A percentile compares a stretch with the other conserved stretches of the same genome.
phyloP scores from a whole-genome alignment of 805 yeast genomes.

The Pichia manshurica region DNA sequence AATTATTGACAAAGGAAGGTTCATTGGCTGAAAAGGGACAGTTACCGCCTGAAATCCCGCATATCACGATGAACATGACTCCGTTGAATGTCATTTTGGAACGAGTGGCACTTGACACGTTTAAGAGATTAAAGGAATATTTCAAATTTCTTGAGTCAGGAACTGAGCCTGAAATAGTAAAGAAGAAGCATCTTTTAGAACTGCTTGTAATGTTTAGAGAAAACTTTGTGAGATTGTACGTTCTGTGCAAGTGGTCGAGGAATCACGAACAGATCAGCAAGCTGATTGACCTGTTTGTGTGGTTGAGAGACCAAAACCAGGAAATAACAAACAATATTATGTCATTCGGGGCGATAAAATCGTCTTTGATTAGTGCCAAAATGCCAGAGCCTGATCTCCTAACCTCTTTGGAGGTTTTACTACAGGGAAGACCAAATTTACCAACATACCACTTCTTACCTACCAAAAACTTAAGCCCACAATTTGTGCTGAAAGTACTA shows the following conservation, averaged over 20 bases:
- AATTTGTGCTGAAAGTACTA: slow-evolving; percentile 54
- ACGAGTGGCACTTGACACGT: slow-evolving; percentile 55
- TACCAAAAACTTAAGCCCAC: slow-evolving; percentile 44
- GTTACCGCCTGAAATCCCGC: slow-evolving; percentile 45
- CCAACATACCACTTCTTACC: slow-evolving; percentile 57
- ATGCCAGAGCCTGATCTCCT: slow-evolving; percentile 85
- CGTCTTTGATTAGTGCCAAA: slow-evolving; percentile 79
- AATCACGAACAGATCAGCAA: slow-evolving; percentile 64
- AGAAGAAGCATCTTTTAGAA: slow-evolving; percentile 65
- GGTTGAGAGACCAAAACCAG: slow-evolving; percentile 77
- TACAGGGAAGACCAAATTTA: slow-evolving; percentile 69
- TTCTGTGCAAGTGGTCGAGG: slow-evolving; percentile 82
- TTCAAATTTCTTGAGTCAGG: slow-evolving; percentile 53
- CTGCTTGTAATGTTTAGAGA: slow-evolving; percentile 69
- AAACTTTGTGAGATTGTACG: slow-evolving; percentile 79
- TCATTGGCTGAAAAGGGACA: no score
- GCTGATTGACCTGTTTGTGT: slow-evolving; percentile 80
- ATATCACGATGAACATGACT: slow-evolving; percentile 63
- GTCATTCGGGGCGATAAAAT: slow-evolving; percentile 62
- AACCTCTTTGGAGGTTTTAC: slow-evolving; percentile 81
- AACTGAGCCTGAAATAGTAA: slow-evolving; percentile 49
- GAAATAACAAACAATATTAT: slow-evolving; percentile 58
- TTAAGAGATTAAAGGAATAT: slow-evolving; percentile 53
- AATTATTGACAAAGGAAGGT: no score
- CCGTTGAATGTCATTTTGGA: slow-evolving; percentile 57